phyloP scores from a whole-genome alignment of 2,329 filamentous ascomycete genomes.

The Rhynchosporium graminicola region DNA sequence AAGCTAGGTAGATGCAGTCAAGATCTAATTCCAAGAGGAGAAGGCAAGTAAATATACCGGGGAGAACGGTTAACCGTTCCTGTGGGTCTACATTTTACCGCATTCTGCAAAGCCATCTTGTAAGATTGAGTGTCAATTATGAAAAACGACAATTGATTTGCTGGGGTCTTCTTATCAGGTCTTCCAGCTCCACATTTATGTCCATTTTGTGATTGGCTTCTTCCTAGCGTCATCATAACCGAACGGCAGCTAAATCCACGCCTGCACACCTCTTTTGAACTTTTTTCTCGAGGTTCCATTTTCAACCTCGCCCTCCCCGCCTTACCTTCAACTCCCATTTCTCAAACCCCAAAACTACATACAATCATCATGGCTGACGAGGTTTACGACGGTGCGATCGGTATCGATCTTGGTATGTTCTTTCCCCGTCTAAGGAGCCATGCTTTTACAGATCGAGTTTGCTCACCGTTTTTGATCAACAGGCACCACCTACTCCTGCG shows the following conservation, averaged over 20 bases:
- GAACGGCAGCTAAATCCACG: slow-evolving; percentile 13
- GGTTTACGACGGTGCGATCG: slow-evolving; percentile 99
- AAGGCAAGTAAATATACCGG: not conserved
- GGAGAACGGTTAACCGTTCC: not conserved
- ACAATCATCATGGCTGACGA: slow-evolving; percentile 83
- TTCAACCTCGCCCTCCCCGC: slow-evolving; percentile 22
- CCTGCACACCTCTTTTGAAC: slow-evolving; percentile 8
- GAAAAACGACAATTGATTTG: not conserved
- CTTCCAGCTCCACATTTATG: not conserved
- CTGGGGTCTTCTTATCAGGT: not conserved
- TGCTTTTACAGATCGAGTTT: slow-evolving; percentile 13
- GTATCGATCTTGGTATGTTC: slow-evolving; percentile 95
- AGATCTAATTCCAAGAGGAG: not conserved
- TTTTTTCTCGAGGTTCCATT: slow-evolving; percentile 18
- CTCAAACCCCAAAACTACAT: slow-evolving; percentile 21
- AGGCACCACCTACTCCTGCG: slow-evolving; percentile 99
- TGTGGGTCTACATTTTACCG: slow-evolving; percentile 7
- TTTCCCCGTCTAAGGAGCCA: not conserved
- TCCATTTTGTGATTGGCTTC: not conserved
- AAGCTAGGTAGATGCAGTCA: not conserved
- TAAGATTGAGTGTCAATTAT: not conserved
- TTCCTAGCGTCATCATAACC: slow-evolving; percentile 13
- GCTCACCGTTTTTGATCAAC: slow-evolving; percentile 39
- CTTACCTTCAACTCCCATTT: slow-evolving; percentile 22
- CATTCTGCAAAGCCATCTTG: slow-evolving; percentile 1